These are phyloP conservation scores for Skeletonema tropicum DNA, from an alignment of 108 stramenopile species.

Conservation along the genomic window DNA sequence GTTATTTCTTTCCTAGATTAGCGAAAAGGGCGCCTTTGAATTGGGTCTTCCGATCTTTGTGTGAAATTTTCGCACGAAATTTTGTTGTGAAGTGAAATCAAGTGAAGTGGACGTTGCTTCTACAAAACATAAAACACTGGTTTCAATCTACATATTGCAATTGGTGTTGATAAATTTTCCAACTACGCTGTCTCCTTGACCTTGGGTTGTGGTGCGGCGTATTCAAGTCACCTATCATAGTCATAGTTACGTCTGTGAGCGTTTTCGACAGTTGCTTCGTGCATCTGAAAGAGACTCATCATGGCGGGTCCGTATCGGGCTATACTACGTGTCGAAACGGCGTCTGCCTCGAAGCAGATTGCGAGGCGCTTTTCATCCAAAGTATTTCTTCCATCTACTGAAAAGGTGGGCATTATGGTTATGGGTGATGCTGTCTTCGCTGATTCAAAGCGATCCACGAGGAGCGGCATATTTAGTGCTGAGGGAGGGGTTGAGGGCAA, in stretches of 20 bases:
- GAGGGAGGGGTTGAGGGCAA: constrained; percentile 1
- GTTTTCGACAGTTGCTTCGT: background rate
- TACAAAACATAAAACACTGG: background rate
- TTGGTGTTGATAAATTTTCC: background rate
- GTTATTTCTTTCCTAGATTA: too few species aligned
- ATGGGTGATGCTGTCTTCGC: background rate
- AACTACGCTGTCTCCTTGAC: background rate
- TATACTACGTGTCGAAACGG: background rate
- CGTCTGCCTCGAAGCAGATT: background rate
- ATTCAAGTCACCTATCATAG: background rate
- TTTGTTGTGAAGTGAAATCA: background rate
- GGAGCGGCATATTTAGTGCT: background rate
- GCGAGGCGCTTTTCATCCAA: background rate
- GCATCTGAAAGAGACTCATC: background rate
- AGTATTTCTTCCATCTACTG: background rate
- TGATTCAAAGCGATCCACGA: background rate
- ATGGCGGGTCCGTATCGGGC: background rate
- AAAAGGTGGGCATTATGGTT: background rate
- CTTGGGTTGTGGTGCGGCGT: background rate
- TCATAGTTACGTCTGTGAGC: background rate
- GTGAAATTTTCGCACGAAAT: background rate
- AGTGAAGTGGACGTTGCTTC: too few species aligned
- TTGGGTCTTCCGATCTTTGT: background rate
- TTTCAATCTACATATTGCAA: background rate
- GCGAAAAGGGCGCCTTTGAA: background rate